These are phyloP conservation scores for Coriolopsis trogii DNA, from an alignment of 1,284 basidiomycete species.

Conservation along the genomic window DNA sequence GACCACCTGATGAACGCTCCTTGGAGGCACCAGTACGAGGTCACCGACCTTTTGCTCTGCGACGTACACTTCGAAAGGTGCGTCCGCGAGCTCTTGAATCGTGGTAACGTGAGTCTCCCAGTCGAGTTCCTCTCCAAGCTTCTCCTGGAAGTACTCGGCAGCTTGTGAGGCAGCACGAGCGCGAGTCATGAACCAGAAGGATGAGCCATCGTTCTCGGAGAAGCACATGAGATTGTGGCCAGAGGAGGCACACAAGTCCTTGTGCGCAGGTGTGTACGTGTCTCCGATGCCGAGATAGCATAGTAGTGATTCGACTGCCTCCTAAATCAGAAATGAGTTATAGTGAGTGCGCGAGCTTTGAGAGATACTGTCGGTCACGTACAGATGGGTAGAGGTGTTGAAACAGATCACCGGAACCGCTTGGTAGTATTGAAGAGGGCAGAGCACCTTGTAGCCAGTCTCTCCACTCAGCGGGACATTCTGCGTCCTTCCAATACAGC, in stretches of 20 bases:
- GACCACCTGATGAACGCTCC: slow-evolving; percentile 78
- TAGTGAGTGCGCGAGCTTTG: background rate
- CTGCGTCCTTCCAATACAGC: slow-evolving; percentile 74
- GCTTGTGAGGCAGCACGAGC: slow-evolving; percentile 53
- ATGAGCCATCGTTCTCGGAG: slow-evolving; percentile 65
- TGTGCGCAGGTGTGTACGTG: slow-evolving; percentile 77
- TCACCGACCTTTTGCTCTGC: slow-evolving; percentile 73
- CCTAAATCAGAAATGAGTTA: slow-evolving; percentile 38
- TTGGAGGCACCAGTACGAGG: slow-evolving; percentile 75
- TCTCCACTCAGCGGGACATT: slow-evolving; percentile 65
- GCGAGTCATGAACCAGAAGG: slow-evolving; percentile 83
- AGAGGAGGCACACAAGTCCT: slow-evolving; percentile 78
- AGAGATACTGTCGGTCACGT: slow-evolving; percentile 16
- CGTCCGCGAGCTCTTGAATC: slow-evolving; percentile 61
- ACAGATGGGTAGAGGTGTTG: slow-evolving; percentile 52
- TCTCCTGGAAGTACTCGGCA: slow-evolving; percentile 57
- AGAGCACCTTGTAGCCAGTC: slow-evolving; percentile 59
- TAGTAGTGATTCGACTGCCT: slow-evolving; percentile 72
- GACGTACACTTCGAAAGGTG: slow-evolving; percentile 69
- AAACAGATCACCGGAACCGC: slow-evolving; percentile 56
- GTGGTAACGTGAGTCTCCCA: slow-evolving; percentile 67
- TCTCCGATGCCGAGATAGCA: slow-evolving; percentile 78
- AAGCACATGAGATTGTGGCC: slow-evolving; percentile 84
- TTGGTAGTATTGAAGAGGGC: slow-evolving; percentile 51
- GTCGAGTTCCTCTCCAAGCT: slow-evolving; percentile 64